Evolutionary conservation across 192 early-diverging fungal genomes (phyloP).

Genomic region (Coemansia sp.): DNA sequence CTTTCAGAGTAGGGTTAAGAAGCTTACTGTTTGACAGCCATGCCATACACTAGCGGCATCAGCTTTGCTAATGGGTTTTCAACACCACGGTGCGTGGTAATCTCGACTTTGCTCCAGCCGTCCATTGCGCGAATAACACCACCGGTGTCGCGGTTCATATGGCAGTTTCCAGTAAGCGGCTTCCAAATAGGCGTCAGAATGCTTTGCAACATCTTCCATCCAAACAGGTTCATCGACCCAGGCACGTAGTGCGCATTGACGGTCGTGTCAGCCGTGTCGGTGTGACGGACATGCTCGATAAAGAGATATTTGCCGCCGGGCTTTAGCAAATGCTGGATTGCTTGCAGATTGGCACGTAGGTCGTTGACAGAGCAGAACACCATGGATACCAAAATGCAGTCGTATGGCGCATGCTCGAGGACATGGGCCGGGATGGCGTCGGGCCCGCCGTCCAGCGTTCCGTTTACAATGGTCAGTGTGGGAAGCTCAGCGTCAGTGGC

Average conservation of each 20-base stretch:
- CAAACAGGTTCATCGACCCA: slow-evolving; percentile 4
- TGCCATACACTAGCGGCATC: slow-evolving; percentile 31
- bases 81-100: slow-evolving; percentile 3
- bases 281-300: slow-evolving; percentile 44
- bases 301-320: slow-evolving; percentile 43
- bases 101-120: slow-evolving; percentile 27
- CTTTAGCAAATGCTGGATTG: slow-evolving; percentile 22
- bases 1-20: neutral
- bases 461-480: slow-evolving; percentile 39
- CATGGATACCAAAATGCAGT: slow-evolving; percentile 30
- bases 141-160: slow-evolving; percentile 29
- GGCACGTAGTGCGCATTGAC: slow-evolving; percentile 5
- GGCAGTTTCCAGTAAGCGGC: slow-evolving; percentile 29
- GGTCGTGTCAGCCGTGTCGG: slow-evolving; percentile 12
- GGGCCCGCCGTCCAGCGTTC: slow-evolving; percentile 26
- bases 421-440: slow-evolving; percentile 19
- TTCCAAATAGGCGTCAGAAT: slow-evolving; percentile 14
- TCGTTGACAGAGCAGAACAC: slow-evolving; percentile 40
- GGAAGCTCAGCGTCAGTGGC: slow-evolving; percentile 2
- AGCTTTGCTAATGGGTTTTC: slow-evolving; percentile 10
- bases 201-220: slow-evolving; percentile 24
- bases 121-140: slow-evolving; percentile 12
- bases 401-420: slow-evolving; percentile 30
- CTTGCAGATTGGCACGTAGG: slow-evolving; percentile 23
- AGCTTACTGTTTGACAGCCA: slow-evolving; percentile 17